These are phyloP conservation scores for Diddensiella santjacobensis DNA, from an alignment of 805 yeast genomes.

Conservation along the genomic window DNA sequence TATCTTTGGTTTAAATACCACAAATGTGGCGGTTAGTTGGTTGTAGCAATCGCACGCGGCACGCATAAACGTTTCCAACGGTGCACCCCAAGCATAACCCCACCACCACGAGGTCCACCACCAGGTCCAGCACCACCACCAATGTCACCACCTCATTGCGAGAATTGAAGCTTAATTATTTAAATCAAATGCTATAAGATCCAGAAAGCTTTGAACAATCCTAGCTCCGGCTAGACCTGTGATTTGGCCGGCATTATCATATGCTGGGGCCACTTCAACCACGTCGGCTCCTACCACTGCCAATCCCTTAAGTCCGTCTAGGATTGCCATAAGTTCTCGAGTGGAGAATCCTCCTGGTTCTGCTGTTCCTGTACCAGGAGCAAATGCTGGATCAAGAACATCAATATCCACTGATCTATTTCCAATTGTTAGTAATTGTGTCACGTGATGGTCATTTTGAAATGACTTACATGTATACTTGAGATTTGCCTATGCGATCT, in stretches of 20 bases:
- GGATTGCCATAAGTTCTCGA: conserved; percentile 55
- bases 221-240: conserved; percentile 60
- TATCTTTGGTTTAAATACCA: no score
- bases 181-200: conserved; percentile 36
- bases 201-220: conserved; percentile 43
- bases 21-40: no score
- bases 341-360: conserved; percentile 71
- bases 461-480: conserved; percentile 44
- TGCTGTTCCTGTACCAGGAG: conserved; percentile 76
- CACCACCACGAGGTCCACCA: no score
- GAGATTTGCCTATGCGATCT: conserved; percentile 52
- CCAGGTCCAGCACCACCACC: no score
- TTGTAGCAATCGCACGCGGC: no score
- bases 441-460: not conserved
- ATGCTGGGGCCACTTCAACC: conserved; percentile 69
- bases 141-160: no score
- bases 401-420: conserved; percentile 39
- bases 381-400: conserved; percentile 65
- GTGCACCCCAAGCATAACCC: no score
- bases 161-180: no score
- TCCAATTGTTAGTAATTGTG: no score
- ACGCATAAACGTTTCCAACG: no score
- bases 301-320: conserved; percentile 58
- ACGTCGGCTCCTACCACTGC: conserved; percentile 70
- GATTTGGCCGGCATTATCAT: conserved; percentile 49